Base-by-base conservation (phyloP, 2,329 filamentous ascomycete genomes). In the Exophiala viscosa region DNA sequence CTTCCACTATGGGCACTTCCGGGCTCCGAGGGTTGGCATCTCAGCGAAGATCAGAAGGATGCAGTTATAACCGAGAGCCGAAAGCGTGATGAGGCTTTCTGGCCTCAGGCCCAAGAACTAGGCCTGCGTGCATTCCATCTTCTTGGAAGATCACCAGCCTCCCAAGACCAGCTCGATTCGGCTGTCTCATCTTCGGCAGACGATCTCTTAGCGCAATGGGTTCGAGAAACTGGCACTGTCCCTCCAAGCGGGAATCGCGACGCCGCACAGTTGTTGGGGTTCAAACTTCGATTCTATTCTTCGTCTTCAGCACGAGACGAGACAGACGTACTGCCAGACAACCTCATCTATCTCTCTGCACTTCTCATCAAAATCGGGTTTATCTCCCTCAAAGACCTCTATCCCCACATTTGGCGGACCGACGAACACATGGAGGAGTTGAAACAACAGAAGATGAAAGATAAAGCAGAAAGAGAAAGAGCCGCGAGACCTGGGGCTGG, bases 301-400 rank as follows among this genome's bases (percentile, higher is more conserved):
- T 59, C 58, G 3, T 95, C 90, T 0, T 77, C 85, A 23, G 84
- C 87, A 33, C 83, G 92, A 50, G 83, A 88, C 54, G 80, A 84
- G 48, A 76, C 80, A 1, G 93, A 97, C 64, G 78, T 85, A 2
- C 77, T 97, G 2, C 93, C 93, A 0, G 88, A 93, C 35, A 99
- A 99, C 62, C 78, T 99, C 2, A 89, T 97, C 28, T 95, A 93
- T 61, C 80, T 99, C 14, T 87, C 91, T 0, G 91, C 93, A 1
- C 80, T 97, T 32, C 81, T 99, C 28, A 91, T 99, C 72, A 99
- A 99, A 72, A 88, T 96, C 60, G 95, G 93, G 1, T 99, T 99
- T 69, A 89, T 99, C 54, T 96, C 93, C 1, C 75, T 99, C 5
- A 81, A 84, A 47, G 93, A 99, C 66, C 76, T 99, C 1, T 97